These are phyloP conservation scores for Persicaria tinctoria DNA, from an alignment of 148 eudicot species.

Conservation along the genomic window DNA sequence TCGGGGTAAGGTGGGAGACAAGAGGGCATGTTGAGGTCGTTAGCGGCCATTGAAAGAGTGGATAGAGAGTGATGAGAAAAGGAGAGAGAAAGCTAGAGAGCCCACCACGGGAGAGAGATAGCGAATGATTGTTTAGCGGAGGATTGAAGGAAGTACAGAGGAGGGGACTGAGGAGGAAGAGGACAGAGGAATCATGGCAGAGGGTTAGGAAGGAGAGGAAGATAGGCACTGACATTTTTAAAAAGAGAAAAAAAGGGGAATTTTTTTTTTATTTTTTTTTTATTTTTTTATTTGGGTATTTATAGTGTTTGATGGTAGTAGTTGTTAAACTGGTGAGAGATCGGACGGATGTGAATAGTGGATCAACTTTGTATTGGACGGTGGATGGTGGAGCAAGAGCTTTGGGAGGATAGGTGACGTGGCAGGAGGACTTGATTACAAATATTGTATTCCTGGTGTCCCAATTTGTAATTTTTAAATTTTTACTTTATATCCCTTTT, in stretches of 20 bases:
- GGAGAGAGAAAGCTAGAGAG: conserved; percentile 11
- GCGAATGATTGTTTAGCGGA: background rate
- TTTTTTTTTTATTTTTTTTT: background rate
- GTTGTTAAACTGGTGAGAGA: background rate
- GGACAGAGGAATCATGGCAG: background rate
- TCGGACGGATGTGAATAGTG: conserved; percentile 5
- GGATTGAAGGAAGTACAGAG: conserved; percentile 1
- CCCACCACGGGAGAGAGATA: conserved; percentile 19
- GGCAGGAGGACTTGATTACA: background rate
- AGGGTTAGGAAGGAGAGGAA: conserved; percentile 11
- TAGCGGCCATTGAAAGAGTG: conserved; percentile 28
- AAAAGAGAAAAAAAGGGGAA: conserved; percentile 7
- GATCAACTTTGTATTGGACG: conserved; percentile 1
- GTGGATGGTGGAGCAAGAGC: background rate
- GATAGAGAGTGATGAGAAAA: conserved; percentile 7
- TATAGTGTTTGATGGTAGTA: background rate
- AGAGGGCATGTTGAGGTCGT: conserved; percentile 20
- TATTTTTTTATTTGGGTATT: too few species aligned
- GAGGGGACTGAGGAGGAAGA: background rate
- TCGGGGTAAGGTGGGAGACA: conserved; percentile 36
- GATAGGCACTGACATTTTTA: conserved; percentile 14
- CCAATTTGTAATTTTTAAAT: too few species aligned
- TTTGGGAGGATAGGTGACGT: conserved; percentile 3
- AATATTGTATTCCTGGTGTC: too few species aligned
- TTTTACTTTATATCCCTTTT: too few species aligned